Conservation (phyloP, 805 yeast genomes). For the Ogataea ramenticola region DNA sequence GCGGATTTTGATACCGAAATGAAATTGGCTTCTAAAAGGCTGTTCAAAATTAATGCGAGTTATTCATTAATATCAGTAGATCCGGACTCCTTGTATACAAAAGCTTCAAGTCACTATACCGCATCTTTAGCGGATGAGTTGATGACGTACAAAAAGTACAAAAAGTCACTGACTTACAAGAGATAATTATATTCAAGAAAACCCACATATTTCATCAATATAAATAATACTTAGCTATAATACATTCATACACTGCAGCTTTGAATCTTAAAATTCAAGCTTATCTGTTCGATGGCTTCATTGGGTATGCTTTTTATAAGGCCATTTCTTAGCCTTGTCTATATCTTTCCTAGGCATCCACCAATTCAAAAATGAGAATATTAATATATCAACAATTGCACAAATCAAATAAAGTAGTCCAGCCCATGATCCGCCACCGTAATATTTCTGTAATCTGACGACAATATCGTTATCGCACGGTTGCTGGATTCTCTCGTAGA, state of each 20-base stretch:
- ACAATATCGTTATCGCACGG: conserved; percentile 33
- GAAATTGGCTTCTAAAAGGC: not conserved
- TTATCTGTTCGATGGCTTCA: too few species aligned
- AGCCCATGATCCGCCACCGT: conserved; percentile 75
- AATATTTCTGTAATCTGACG: conserved; percentile 54
- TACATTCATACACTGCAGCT: too few species aligned
- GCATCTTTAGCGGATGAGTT: not conserved
- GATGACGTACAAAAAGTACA: not conserved
- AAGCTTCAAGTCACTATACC: not conserved
- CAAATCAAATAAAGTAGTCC: conserved; percentile 78
- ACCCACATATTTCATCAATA: too few species aligned
- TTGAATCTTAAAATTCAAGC: too few species aligned
- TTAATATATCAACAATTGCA: conserved; percentile 69
- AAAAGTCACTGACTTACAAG: too few species aligned
- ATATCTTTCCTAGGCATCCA: conserved; percentile 60
- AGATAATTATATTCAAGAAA: not conserved
- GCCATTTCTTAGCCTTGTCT: conserved; percentile 83
- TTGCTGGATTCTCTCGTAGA: conserved; percentile 43
- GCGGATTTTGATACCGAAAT: not conserved
- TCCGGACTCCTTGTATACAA: not conserved
- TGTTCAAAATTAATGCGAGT: not conserved
- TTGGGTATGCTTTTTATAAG: conserved; percentile 17
- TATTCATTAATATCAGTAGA: not conserved
- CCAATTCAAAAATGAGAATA: conserved; percentile 59
- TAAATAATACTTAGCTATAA: too few species aligned